Evolutionary conservation across 176 grass and related monocot genomes (phyloP), one percentile per base, ranked within the genome.

Genomic region (Oryza brachyantha): DNA sequence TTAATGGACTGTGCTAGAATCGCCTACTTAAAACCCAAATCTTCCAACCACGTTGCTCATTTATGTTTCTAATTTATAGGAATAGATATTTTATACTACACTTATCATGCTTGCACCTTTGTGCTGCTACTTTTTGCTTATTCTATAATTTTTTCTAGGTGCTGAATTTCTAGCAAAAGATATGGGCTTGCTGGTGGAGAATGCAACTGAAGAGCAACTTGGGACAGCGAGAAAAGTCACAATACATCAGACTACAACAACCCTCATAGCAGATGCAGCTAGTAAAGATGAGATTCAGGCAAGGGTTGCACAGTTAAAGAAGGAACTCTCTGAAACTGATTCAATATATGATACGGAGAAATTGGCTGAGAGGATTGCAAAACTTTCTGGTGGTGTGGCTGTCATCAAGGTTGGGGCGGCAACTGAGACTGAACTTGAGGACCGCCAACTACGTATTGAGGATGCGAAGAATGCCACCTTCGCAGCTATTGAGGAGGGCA

Each of bases 361-460:
- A 25, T 13, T 92, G 72, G 69, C 79, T 12, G 86, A 92, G 79
- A 79, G 86, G 27, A 83, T 92, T 17, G 86, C 83, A 13, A 92
- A 92, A 65, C 90, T 92, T 40, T 82, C 90, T 67, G 79, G 86
- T 77, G 90, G 90, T 83, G 90, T 92, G 61, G 90, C 86, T 38
- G 86, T 89, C 62, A 89, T 92, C 42, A 92, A 92, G 83, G 90
- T 89, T 72, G 90, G 90, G 73, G 90, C 90, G 24, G 64, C 86
- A 65, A 92, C 86, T 1, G 86, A 92, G 74, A 86, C 79, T 27
- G 90, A 92, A 66, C 90, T 92, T 1, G 83, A 92, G 63, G 90
- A 92, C 64, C 86, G 82, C 25, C 84, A 89, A 63, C 86, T 88
- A 19, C 66, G 86, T 22, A 76, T 92, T 11, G 90, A 92, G 79